Conservation (phyloP, 352 stramenopile genomes). For the Pythium rhizo-oryzae region DNA sequence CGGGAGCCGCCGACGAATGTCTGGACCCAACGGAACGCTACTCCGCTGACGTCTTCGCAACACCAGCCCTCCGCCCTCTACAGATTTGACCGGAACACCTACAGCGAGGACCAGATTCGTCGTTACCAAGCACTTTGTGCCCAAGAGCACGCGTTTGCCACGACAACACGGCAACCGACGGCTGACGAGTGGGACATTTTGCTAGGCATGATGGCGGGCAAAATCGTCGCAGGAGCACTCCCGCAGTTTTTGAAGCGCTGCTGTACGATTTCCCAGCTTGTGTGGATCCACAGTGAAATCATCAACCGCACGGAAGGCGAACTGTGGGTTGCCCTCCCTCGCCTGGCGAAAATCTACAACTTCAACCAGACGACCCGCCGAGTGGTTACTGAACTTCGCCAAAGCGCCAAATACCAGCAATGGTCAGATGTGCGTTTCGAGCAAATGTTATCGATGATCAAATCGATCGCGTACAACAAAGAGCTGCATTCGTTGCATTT, state of each 20-base stretch:
- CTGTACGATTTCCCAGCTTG: neutral
- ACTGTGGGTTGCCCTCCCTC: neutral
- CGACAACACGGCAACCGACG: neutral
- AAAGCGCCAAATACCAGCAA: neutral
- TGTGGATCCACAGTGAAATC: conserved; percentile 8
- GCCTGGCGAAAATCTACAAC: neutral
- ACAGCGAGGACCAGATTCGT: neutral
- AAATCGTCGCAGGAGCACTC: neutral
- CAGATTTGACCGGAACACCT: neutral
- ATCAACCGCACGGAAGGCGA: conserved; percentile 3
- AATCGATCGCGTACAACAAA: conserved; percentile 12
- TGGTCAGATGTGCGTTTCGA: neutral
- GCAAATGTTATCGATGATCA: neutral
- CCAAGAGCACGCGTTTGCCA: neutral
- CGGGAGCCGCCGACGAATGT: no score
- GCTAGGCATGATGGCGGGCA: conserved; percentile 1
- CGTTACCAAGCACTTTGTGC: no score
- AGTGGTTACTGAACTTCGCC: neutral
- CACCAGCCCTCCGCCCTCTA: no score
- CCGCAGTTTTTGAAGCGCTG: conserved; percentile 13
- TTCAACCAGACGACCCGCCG: conserved; percentile 4
- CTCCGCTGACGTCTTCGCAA: no score
- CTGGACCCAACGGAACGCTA: no score
- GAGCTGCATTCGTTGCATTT: conserved; percentile 15
- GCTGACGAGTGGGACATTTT: conserved; percentile 6